Percentiles rank a stretch among this genome's conserved stretches.
phyloP scores from a whole-genome alignment of 2,329 filamentous ascomycete species.

The Thielaviopsis musarum region DNA sequence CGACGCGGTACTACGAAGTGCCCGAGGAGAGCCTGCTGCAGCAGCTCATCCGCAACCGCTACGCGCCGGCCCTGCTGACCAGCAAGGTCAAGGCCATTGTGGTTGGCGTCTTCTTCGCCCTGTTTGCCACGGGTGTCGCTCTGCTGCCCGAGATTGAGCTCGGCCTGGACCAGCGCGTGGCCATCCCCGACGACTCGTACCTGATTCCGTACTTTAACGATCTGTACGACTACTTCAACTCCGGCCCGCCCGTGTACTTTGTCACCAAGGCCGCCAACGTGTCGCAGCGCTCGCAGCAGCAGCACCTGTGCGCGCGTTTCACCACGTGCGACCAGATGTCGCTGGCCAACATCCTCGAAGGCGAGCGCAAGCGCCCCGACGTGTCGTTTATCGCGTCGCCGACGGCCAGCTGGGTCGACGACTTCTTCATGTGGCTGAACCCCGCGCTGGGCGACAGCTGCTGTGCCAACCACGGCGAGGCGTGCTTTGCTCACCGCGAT shows the following conservation, averaged over 20 bases:
- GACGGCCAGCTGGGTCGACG: constrained; percentile 90
- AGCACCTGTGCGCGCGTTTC: constrained; percentile 78
- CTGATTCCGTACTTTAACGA: constrained; percentile 95
- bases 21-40: constrained; percentile 75
- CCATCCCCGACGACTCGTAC: constrained; percentile 85
- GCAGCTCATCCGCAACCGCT: constrained; percentile 75
- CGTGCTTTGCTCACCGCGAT: constrained; percentile 63
- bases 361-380: constrained; percentile 78
- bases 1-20: constrained; percentile 47
- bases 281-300: constrained; percentile 59
- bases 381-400: constrained; percentile 78
- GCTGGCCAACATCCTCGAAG: constrained; percentile 77
- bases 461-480: constrained; percentile 52
- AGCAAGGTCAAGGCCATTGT: constrained; percentile 65
- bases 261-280: constrained; percentile 69
- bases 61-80: constrained; percentile 66
- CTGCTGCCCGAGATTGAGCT: constrained; percentile 72
- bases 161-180: constrained; percentile 85
- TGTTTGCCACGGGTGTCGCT: constrained; percentile 74
- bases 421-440: constrained; percentile 94
- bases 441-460: constrained; percentile 53
- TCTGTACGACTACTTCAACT: constrained; percentile 78
- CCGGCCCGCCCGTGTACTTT: constrained; percentile 90
- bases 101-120: constrained; percentile 64
- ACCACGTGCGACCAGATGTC: constrained; percentile 74